These are phyloP conservation scores for Aurinia saxatilis DNA, from an alignment of 345 rosid genomes.

Conservation along the genomic window DNA sequence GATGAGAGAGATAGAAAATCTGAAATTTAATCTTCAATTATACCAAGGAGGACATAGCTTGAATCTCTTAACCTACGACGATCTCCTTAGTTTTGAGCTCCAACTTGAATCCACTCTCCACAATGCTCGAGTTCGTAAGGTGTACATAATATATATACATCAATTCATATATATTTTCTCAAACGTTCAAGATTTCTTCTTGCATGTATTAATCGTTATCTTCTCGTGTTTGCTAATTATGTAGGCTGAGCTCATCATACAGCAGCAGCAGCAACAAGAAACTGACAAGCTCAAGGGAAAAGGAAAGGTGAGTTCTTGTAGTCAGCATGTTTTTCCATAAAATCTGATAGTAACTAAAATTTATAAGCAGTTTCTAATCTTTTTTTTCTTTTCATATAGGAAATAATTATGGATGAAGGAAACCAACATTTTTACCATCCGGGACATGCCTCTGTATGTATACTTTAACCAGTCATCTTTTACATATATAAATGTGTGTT, in stretches of 20 bases:
- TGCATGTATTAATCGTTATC: not conserved
- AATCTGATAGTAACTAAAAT: too few relatives aligned
- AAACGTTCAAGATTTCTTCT: too few relatives aligned
- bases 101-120: slow-evolving; percentile 18
- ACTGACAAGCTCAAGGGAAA: not conserved
- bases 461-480: not conserved
- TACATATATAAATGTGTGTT: not conserved
- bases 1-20: slow-evolving; percentile 14
- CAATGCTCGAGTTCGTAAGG: slow-evolving; percentile 11
- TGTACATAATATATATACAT: too few relatives aligned
- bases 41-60: slow-evolving; percentile 6
- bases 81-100: slow-evolving; percentile 15
- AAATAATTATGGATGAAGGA: slow-evolving; percentile 12
- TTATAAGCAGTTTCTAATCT: not conserved
- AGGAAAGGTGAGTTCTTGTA: slow-evolving; percentile 11
- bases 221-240: not conserved
- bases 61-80: slow-evolving; percentile 7
- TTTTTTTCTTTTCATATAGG: too few relatives aligned
- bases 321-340: too few relatives aligned
- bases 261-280: slow-evolving; percentile 7
- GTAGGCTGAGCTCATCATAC: slow-evolving; percentile 13
- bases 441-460: not conserved
- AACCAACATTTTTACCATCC: not conserved
- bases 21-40: slow-evolving; percentile 3
- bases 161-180: too few relatives aligned